Conservation (phyloP, 1,284 basidiomycete genomes). For the Moniliophthora roreri region DNA sequence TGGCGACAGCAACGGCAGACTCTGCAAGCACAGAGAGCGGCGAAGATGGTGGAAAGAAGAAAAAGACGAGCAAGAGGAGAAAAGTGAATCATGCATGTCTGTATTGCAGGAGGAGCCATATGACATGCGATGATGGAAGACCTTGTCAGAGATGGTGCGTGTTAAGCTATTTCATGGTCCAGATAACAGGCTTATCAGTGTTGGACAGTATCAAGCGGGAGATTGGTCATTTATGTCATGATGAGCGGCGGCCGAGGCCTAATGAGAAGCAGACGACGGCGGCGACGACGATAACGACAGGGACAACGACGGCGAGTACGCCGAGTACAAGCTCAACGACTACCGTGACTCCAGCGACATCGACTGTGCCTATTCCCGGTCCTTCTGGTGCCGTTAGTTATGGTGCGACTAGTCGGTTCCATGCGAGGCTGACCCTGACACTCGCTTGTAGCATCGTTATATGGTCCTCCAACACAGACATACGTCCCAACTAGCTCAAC, state of each 20-base stretch:
- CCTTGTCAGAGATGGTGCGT: constrained; percentile 90
- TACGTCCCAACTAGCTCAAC: constrained; percentile 31
- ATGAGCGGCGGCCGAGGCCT: constrained; percentile 68
- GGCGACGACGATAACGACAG: not conserved
- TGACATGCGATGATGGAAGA: constrained; percentile 89
- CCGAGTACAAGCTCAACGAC: not conserved
- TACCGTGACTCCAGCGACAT: not conserved
- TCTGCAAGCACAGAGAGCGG: not conserved
- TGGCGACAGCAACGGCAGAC: not conserved
- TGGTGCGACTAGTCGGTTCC: not conserved
- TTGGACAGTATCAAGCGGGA: constrained; percentile 80
- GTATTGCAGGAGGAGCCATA: constrained; percentile 91
- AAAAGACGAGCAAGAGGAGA: constrained; percentile 66
- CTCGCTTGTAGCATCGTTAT: constrained; percentile 29
- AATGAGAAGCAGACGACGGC: constrained; percentile 45
- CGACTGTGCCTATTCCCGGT: not conserved
- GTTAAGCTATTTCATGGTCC: constrained; percentile 2
- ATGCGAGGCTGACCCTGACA: not conserved
- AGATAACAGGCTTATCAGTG: not conserved
- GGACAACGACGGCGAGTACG: not conserved
- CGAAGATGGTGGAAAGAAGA: constrained; percentile 37
- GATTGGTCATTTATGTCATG: constrained; percentile 88
- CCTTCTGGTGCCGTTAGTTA: constrained; percentile 4
- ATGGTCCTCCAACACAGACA: constrained; percentile 29
- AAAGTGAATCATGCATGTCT: constrained; percentile 92